Conservation (phyloP, 306 rosid genomes). For the Abrus pulchellus region DNA sequence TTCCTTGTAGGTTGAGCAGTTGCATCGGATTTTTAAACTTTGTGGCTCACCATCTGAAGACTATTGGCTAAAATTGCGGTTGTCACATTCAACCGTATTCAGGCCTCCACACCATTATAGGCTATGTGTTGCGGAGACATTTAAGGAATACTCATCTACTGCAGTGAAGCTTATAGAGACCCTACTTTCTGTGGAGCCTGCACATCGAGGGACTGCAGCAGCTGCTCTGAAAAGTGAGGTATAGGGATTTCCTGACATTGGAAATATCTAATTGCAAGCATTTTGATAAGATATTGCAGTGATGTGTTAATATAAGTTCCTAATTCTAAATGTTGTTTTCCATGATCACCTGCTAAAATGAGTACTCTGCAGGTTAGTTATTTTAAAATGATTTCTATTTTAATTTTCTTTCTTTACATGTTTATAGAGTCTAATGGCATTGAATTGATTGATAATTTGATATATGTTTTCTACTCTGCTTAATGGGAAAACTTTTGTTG, state of each 20-base stretch:
- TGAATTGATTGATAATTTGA: not conserved
- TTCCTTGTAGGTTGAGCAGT: conserved; percentile 86
- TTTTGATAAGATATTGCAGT: not conserved
- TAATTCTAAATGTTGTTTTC: conserved; percentile 19
- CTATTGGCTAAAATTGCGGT: conserved; percentile 79
- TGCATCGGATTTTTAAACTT: conserved; percentile 96
- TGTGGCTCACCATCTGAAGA: conserved; percentile 98
- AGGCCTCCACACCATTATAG: conserved; percentile 88
- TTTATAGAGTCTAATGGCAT: not conserved
- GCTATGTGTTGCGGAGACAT: conserved; percentile 74
- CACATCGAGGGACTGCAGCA: conserved; percentile 82
- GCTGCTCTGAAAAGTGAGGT: conserved; percentile 92
- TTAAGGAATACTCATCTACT: conserved; percentile 78
- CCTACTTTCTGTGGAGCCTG: conserved; percentile 84
- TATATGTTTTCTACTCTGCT: not conserved
- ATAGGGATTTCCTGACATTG: conserved; percentile 33
- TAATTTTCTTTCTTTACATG: not conserved
- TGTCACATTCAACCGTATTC: conserved; percentile 72
- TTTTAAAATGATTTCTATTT: not conserved
- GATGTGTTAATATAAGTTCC: not conserved
- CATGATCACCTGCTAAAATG: not conserved
- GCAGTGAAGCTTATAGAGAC: conserved; percentile 81
- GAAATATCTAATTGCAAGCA: conserved; percentile 14
- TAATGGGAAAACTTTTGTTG: not conserved
- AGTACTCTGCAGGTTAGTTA: not conserved